Conservation (phyloP, 202 grass and related monocot species). For the Schoenoplectus triqueter region DNA sequence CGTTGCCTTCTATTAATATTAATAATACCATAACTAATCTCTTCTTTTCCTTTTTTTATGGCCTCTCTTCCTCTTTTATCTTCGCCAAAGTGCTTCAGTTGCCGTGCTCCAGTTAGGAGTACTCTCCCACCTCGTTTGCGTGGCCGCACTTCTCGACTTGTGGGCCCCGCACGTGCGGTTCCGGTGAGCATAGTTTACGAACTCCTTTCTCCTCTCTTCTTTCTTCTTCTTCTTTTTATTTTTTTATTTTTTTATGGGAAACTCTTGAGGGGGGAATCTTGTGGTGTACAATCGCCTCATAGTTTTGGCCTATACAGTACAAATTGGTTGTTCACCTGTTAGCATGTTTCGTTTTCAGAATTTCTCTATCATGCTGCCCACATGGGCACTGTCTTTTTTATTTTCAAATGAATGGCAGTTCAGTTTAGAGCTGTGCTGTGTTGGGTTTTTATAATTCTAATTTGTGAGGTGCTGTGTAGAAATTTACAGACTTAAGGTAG, state of each 20-base stretch:
- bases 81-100: slow-evolving; percentile 8
- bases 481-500: too few species aligned
- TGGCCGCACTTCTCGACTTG: neutral
- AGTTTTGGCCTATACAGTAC: neutral
- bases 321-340: too few species aligned
- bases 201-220: neutral
- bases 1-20: neutral
- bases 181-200: slow-evolving; percentile 28
- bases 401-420: neutral
- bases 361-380: neutral
- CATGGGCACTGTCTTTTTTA: neutral
- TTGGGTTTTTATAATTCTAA: slow-evolving; percentile 6
- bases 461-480: neutral
- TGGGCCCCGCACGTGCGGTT: neutral
- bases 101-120: neutral
- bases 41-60: neutral
- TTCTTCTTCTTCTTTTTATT: too few species aligned
- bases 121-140: neutral
- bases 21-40: neutral
- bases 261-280: neutral
- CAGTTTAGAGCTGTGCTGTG: neutral
- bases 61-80: slow-evolving; percentile 33
- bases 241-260: slow-evolving; percentile 13
- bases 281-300: neutral
- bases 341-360: too few species aligned